Percentiles rank a stretch among this genome's conserved stretches.
These are phyloP conservation scores for Arxiozyma bovina DNA, from an alignment of 1,139 yeast genomes.

Conservation along the genomic window DNA sequence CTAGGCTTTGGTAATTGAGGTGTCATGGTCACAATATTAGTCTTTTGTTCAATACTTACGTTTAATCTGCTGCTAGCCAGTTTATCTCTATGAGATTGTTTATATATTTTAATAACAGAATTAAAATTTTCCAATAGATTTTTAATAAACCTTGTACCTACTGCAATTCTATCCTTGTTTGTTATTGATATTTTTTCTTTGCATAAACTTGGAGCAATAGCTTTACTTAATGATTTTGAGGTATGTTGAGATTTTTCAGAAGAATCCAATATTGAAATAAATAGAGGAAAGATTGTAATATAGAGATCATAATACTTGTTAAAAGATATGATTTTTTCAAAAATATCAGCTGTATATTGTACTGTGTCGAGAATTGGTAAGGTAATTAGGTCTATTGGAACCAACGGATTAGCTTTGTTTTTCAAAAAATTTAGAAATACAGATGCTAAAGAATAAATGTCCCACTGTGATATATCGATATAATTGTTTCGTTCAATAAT, in stretches of 20 bases:
- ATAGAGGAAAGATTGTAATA: slow-evolving; percentile 38
- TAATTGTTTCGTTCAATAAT: slow-evolving; percentile 47
- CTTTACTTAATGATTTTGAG: slow-evolving; percentile 39
- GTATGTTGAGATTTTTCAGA: slow-evolving; percentile 39
- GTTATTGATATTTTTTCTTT: slow-evolving; percentile 41
- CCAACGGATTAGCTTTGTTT: slow-evolving; percentile 39
- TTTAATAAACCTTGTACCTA: slow-evolving; percentile 43
- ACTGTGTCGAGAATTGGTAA: slow-evolving; percentile 44
- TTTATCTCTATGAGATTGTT: slow-evolving; percentile 6
- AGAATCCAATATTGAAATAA: slow-evolving; percentile 33
- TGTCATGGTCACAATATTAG: neutral
- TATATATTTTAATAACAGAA: slow-evolving; percentile 12
- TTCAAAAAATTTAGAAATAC: slow-evolving; percentile 42
- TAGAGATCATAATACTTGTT: slow-evolving; percentile 30
- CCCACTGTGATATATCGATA: slow-evolving; percentile 56
- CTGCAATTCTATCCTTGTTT: slow-evolving; percentile 40
- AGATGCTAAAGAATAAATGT: slow-evolving; percentile 49
- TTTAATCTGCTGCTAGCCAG: slow-evolving; percentile 3
- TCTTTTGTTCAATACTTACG: slow-evolving; percentile 4
- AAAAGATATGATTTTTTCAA: slow-evolving; percentile 31
- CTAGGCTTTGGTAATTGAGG: slow-evolving; percentile 26
- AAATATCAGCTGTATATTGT: slow-evolving; percentile 34
- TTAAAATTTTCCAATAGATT: slow-evolving; percentile 44
- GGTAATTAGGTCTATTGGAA: slow-evolving; percentile 37
- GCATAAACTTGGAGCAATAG: slow-evolving; percentile 44